Percentiles rank a stretch among this genome's conserved stretches.
Evolutionary conservation across 2,329 filamentous ascomycete species (phyloP).

Genomic region (Fusarium sublunatum): DNA sequence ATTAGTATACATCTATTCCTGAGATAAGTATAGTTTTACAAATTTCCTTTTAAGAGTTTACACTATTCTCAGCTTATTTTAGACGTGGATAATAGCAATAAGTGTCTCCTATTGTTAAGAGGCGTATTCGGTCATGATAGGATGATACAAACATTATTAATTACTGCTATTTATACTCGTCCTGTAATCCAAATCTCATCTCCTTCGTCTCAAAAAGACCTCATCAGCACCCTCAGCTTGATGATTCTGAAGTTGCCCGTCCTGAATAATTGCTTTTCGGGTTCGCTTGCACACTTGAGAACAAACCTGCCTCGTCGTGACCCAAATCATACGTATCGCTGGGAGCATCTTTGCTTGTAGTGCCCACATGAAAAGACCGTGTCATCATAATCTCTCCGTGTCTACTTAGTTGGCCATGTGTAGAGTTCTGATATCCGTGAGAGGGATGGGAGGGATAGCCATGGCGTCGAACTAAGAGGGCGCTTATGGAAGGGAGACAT

Average conservation of each 20-base stretch:
- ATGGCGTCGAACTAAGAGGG: conserved; percentile 30
- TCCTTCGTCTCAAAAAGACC: neutral
- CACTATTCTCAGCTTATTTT: no score
- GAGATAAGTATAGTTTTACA: no score
- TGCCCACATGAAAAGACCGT: conserved; percentile 46
- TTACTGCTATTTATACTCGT: no score
- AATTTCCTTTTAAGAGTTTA: no score
- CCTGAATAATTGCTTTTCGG: conserved; percentile 24
- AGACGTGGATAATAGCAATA: no score
- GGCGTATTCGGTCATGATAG: no score
- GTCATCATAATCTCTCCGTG: conserved; percentile 48
- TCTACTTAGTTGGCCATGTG: conserved; percentile 8
- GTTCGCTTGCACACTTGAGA: conserved; percentile 27
- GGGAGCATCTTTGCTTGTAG: conserved; percentile 25
- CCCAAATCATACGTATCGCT: conserved; percentile 28
- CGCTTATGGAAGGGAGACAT: conserved; percentile 36
- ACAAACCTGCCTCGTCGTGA: conserved; percentile 42
- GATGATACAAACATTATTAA: no score
- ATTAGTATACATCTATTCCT: no score
- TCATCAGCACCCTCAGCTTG: neutral
- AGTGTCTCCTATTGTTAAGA: no score
- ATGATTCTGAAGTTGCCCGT: conserved; percentile 17
- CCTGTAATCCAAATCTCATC: no score
- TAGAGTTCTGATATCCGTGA: conserved; percentile 34
- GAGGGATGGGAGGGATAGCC: conserved; percentile 37